Percentiles rank a stretch among this genome's conserved stretches.
Evolutionary conservation across 345 rosid species (phyloP).

Genomic region (Excoecaria cochinchinensis): DNA sequence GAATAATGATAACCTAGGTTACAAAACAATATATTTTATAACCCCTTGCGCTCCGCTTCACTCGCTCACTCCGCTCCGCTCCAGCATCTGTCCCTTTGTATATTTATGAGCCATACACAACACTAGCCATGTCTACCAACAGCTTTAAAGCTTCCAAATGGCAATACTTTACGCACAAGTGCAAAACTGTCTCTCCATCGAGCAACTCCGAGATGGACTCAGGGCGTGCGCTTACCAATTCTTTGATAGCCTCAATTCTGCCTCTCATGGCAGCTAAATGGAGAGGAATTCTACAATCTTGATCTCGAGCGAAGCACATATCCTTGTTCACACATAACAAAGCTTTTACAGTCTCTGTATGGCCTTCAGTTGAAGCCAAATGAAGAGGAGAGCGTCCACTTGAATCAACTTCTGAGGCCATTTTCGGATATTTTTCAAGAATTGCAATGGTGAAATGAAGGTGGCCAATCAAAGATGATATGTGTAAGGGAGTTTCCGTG

Average conservation of each 20-base stretch:
- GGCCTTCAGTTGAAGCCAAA: conserved; percentile 15
- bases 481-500: conserved; percentile 11
- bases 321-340: background rate
- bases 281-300: conserved; percentile 6
- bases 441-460: conserved; percentile 9
- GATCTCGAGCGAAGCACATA: background rate
- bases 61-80: too few species aligned
- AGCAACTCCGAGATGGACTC: background rate
- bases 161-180: conserved; percentile 8
- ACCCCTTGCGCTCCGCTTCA: too few species aligned
- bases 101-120: too few species aligned
- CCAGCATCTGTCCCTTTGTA: too few species aligned
- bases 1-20: too few species aligned
- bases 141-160: conserved; percentile 9
- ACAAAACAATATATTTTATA: too few species aligned
- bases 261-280: conserved; percentile 14
- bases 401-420: background rate
- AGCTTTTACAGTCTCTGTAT: background rate
- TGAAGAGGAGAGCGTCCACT: conserved; percentile 7
- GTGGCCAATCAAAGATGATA: conserved; percentile 11
- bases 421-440: conserved; percentile 1
- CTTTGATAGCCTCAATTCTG: background rate
- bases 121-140: background rate
- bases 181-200: background rate
- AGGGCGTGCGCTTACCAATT: background rate